Percentiles rank a stretch among this genome's conserved stretches.
Evolutionary conservation across 2,329 filamentous ascomycete genomes (phyloP).

Genomic region (Colletotrichum orchidophilum): DNA sequence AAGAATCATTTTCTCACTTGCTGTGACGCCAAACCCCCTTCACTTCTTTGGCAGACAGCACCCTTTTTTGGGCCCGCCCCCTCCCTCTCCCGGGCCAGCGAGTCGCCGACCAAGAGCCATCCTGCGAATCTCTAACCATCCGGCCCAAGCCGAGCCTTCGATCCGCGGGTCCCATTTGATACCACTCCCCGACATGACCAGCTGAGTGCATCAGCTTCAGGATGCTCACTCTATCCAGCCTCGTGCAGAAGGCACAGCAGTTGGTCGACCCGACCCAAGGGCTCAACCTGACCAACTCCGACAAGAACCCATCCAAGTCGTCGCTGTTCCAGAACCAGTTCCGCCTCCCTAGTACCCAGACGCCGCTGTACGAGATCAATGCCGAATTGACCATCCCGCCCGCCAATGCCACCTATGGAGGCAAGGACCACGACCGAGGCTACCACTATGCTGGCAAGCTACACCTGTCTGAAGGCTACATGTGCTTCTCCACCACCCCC

Average conservation of each 20-base stretch:
- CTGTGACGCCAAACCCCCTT: constrained; percentile 7
- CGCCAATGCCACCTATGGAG: constrained; percentile 74
- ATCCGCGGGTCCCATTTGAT: background rate
- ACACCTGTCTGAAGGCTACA: constrained; percentile 91
- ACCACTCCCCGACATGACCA: constrained; percentile 47
- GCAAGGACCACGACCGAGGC: constrained; percentile 76
- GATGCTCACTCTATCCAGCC: constrained; percentile 75
- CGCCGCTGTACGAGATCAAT: constrained; percentile 93
- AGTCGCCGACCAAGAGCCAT: background rate
- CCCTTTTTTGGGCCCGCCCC: background rate
- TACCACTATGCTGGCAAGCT: constrained; percentile 93
- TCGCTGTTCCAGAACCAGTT: constrained; percentile 96
- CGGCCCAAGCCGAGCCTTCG: background rate
- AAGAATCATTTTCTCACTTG: background rate
- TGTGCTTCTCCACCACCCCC: constrained; percentile 95
- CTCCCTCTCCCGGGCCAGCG: background rate
- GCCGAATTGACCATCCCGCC: constrained; percentile 91
- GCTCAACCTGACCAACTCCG: constrained; percentile 75
- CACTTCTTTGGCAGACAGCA: constrained; percentile 1
- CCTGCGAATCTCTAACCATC: background rate
- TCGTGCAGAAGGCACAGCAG: constrained; percentile 96
- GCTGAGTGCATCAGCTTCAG: constrained; percentile 42
- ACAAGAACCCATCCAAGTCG: constrained; percentile 88
- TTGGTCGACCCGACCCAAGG: constrained; percentile 90
- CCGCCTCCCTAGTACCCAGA: constrained; percentile 90